These are phyloP conservation scores for Blastomyces silverae DNA, from an alignment of 2,329 filamentous ascomycete genomes.

Conservation along the genomic window DNA sequence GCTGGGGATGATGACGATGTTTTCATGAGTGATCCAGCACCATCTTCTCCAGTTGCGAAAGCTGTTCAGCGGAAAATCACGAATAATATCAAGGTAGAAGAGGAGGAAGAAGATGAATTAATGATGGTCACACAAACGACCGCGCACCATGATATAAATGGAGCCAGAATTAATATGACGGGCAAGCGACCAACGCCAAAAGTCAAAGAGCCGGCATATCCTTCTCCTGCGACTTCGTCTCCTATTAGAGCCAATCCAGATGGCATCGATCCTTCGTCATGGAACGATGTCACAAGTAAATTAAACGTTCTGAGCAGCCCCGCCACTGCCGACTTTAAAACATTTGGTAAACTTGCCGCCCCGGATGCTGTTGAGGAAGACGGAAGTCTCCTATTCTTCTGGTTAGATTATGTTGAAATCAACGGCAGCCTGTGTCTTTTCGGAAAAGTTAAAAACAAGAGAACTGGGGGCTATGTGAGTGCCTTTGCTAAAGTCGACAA, in stretches of 20 bases:
- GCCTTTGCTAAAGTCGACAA: conserved; percentile 97
- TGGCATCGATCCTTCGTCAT: conserved; percentile 69
- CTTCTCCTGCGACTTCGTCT: conserved; percentile 69
- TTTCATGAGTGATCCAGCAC: conserved; percentile 78
- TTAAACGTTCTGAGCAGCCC: conserved; percentile 79
- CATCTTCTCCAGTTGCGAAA: conserved; percentile 79
- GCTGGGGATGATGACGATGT: conserved; percentile 63
- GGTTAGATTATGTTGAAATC: conserved; percentile 91
- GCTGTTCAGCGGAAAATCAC: conserved; percentile 64
- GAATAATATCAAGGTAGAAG: conserved; percentile 52
- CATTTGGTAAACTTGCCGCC: conserved; percentile 72
- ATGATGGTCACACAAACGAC: conserved; percentile 79
- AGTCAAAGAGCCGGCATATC: conserved; percentile 60
- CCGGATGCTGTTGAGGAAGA: conserved; percentile 88
- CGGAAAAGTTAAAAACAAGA: conserved; percentile 90
- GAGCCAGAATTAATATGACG: conserved; percentile 73
- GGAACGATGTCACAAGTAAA: conserved; percentile 79
- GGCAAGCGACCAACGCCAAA: conserved; percentile 73
- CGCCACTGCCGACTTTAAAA: conserved; percentile 51
- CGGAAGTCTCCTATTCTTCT: conserved; percentile 88
- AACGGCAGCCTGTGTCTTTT: conserved; percentile 89
- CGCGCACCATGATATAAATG: conserved; percentile 55
- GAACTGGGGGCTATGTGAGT: conserved; percentile 69
- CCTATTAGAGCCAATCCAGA: conserved; percentile 56
- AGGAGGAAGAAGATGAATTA: conserved; percentile 66